A percentile compares a stretch with the other conserved stretches of the same genome.
These are phyloP conservation scores for Beauveria bassiana DNA, from an alignment of 2,329 filamentous ascomycete genomes.

Conservation along the genomic window DNA sequence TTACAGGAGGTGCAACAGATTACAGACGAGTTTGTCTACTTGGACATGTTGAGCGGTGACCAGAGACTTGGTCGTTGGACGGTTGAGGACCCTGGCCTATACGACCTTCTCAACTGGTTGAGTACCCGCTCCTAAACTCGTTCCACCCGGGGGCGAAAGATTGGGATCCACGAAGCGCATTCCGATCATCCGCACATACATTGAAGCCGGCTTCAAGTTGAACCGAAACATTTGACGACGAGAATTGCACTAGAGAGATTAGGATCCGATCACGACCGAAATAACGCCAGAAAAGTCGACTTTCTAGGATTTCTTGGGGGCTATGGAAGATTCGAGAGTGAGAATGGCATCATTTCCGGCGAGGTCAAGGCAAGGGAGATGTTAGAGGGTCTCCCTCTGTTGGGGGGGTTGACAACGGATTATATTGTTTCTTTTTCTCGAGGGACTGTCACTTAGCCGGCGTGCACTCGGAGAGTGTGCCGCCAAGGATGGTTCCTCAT, in stretches of 20 bases:
- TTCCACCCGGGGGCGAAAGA: neutral
- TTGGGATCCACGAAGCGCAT: neutral
- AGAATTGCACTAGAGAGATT: neutral
- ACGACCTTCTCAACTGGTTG: constrained; percentile 52
- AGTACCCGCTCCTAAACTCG: constrained; percentile 22
- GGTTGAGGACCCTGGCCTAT: constrained; percentile 52
- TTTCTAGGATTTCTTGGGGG: neutral
- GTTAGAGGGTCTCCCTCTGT: neutral
- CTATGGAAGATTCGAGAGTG: neutral
- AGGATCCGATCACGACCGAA: neutral
- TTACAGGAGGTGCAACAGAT: constrained; percentile 48
- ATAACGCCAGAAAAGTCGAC: neutral
- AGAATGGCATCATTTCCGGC: neutral
- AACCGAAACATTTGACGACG: neutral
- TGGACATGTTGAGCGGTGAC: constrained; percentile 46
- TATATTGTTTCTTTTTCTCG: neutral
- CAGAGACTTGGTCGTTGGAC: constrained; percentile 52
- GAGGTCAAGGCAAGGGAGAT: constrained; percentile 16
- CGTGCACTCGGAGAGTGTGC: neutral
- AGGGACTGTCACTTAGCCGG: neutral
- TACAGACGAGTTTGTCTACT: constrained; percentile 52
- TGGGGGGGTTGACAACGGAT: neutral
- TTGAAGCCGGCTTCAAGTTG: neutral
- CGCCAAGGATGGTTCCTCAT: neutral
- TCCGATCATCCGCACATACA: neutral